Evolutionary conservation across 306 rosid species (phyloP).

Genomic region (Ziziphus jujuba): DNA sequence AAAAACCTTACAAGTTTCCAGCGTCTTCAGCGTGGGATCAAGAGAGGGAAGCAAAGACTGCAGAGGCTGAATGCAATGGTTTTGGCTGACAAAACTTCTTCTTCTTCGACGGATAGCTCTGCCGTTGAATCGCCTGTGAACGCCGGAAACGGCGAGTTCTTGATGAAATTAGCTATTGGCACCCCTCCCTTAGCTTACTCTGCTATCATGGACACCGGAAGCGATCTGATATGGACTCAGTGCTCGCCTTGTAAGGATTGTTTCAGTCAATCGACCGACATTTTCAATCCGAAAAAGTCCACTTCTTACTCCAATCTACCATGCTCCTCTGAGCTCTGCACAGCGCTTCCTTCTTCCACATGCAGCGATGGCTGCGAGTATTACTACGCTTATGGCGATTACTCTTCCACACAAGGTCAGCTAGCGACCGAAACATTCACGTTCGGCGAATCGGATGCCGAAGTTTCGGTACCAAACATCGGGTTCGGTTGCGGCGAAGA

Average conservation of each 20-base stretch:
- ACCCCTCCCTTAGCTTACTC: conserved; percentile 60
- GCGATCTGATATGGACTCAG: conserved; percentile 91
- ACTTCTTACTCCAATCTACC: conserved; percentile 56
- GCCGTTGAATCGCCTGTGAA: conserved; percentile 41
- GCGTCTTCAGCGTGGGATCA: conserved; percentile 57
- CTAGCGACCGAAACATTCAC: conserved; percentile 74
- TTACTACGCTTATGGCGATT: conserved; percentile 69
- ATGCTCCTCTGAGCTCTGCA: conserved; percentile 50
- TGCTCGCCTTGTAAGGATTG: conserved; percentile 75
- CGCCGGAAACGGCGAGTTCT: conserved; percentile 72
- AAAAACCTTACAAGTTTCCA: conserved; percentile 70
- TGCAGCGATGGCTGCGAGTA: conserved; percentile 64
- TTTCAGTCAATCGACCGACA: conserved; percentile 62
- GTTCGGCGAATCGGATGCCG: conserved; percentile 36
- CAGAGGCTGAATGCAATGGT: conserved; percentile 57
- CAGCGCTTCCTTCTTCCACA: conserved; percentile 50
- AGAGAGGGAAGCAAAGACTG: conserved; percentile 50
- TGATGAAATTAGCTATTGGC: conserved; percentile 67
- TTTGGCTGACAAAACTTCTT: conserved; percentile 6
- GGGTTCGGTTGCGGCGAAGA: conserved; percentile 88
- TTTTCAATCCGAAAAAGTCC: conserved; percentile 67
- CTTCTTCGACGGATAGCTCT: conserved; percentile 15
- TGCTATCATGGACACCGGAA: conserved; percentile 84
- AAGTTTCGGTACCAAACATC: conserved; percentile 33
- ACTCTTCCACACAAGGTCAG: conserved; percentile 67